phyloP scores from a whole-genome alignment of 257 asterid genomes.

The Capsicum chinense region DNA sequence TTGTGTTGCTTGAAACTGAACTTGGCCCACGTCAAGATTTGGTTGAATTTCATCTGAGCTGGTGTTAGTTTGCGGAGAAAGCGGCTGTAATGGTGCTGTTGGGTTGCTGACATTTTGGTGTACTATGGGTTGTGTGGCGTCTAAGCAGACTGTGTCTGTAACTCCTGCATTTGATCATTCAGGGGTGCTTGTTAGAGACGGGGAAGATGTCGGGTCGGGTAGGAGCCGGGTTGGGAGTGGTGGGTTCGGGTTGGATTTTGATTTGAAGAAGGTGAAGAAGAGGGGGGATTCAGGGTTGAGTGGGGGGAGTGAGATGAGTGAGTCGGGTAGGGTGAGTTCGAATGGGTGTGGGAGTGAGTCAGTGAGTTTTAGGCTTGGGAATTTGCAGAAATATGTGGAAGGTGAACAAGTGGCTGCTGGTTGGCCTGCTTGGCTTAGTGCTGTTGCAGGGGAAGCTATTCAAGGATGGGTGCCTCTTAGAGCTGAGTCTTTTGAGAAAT shows the following conservation, averaged over 20 bases:
- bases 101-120: not conserved
- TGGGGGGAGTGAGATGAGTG: conserved; percentile 72
- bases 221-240: conserved; percentile 36
- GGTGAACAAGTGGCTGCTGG: conserved; percentile 73
- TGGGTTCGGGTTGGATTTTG: conserved; percentile 69
- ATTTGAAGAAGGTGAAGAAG: conserved; percentile 60
- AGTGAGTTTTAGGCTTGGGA: conserved; percentile 88
- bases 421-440: conserved; percentile 75
- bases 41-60: conserved; percentile 48
- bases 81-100: not conserved
- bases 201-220: conserved; percentile 27
- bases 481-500: conserved; percentile 58
- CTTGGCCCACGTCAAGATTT: conserved; percentile 60
- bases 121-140: conserved; percentile 87
- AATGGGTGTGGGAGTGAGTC: conserved; percentile 74
- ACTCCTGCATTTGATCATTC: conserved; percentile 87
- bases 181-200: conserved; percentile 53
- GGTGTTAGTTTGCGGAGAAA: conserved; percentile 35
- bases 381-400: conserved; percentile 64
- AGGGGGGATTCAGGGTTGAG: conserved; percentile 62
- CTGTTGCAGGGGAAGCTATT: conserved; percentile 74
- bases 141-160: conserved; percentile 78
- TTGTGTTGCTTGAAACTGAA: conserved; percentile 37
- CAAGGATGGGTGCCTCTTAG: conserved; percentile 68
- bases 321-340: conserved; percentile 83